These are phyloP conservation scores for Combretum micranthum DNA, from an alignment of 345 rosid genomes.

Conservation along the genomic window DNA sequence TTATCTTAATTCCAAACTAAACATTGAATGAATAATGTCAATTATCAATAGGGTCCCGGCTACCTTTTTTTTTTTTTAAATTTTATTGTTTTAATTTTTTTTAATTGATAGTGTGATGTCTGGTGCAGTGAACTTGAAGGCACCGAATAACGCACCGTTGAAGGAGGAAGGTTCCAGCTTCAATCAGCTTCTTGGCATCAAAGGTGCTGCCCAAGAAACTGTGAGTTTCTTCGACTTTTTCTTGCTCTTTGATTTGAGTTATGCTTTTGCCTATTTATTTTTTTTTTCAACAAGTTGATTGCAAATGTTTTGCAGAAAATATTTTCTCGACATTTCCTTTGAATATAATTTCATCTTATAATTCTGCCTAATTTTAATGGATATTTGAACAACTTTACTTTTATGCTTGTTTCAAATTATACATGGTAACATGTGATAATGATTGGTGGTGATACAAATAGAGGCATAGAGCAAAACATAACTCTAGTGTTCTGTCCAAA, in stretches of 20 bases:
- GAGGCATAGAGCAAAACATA: too few species aligned
- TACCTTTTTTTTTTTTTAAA: neutral
- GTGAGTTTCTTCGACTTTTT: conserved; percentile 24
- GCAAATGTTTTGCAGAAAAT: too few species aligned
- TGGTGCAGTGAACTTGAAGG: conserved; percentile 48
- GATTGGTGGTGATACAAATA: too few species aligned
- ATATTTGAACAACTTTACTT: too few species aligned
- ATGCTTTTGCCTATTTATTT: neutral
- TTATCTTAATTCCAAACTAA: conserved; percentile 10
- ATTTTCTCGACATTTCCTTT: too few species aligned
- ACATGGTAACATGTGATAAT: too few species aligned
- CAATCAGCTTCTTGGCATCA: conserved; percentile 95
- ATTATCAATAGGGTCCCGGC: too few species aligned
- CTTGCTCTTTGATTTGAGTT: neutral
- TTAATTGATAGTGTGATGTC: neutral
- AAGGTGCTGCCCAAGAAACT: conserved; percentile 89
- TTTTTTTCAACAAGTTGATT: neutral
- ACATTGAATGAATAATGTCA: neutral
- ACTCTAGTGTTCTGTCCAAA: too few species aligned
- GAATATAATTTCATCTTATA: too few species aligned
- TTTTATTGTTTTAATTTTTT: neutral
- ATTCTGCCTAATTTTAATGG: too few species aligned
- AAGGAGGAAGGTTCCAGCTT: conserved; percentile 60
- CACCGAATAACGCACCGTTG: conserved; percentile 69
- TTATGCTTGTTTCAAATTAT: too few species aligned